phyloP scores from a whole-genome alignment of 306 rosid genomes.

The Trifolium dubium region DNA sequence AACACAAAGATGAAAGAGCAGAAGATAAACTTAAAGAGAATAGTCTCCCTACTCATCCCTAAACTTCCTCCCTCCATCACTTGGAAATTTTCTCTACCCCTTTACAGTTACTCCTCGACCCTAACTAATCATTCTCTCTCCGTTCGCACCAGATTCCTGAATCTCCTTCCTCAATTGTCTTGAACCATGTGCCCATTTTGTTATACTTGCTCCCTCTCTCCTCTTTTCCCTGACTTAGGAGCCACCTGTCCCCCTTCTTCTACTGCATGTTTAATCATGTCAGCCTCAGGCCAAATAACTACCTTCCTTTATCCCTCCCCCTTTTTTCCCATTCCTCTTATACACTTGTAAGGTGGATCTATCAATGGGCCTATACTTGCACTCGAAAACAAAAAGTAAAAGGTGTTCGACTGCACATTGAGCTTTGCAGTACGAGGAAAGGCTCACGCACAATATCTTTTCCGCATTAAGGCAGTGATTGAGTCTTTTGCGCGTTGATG shows the following conservation, averaged over 20 bases:
- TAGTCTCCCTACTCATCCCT: conserved; percentile 13
- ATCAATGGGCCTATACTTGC: not conserved
- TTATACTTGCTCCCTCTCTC: not conserved
- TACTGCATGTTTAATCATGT: not conserved
- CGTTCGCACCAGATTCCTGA: not conserved
- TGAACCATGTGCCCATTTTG: not conserved
- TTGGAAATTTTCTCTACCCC: not conserved
- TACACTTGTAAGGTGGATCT: conserved; percentile 3
- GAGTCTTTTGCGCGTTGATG: not conserved
- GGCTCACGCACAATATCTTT: not conserved
- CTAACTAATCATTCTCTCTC: not conserved
- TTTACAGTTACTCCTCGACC: not conserved
- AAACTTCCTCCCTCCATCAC: not conserved
- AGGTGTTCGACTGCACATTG: not conserved
- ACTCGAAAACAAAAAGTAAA: not conserved
- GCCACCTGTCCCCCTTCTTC: not conserved
- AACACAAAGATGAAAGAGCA: not conserved
- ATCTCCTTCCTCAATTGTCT: not conserved
- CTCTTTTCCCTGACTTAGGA: not conserved
- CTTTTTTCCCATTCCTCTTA: not conserved
- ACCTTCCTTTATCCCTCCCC: not conserved
- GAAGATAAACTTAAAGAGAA: conserved; percentile 11
- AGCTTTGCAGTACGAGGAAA: conserved; percentile 1
- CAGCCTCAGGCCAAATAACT: not conserved
- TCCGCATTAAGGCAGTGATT: not conserved